phyloP scores from a whole-genome alignment of 805 yeast genomes.

The Alloascoidea hylecoeti region DNA sequence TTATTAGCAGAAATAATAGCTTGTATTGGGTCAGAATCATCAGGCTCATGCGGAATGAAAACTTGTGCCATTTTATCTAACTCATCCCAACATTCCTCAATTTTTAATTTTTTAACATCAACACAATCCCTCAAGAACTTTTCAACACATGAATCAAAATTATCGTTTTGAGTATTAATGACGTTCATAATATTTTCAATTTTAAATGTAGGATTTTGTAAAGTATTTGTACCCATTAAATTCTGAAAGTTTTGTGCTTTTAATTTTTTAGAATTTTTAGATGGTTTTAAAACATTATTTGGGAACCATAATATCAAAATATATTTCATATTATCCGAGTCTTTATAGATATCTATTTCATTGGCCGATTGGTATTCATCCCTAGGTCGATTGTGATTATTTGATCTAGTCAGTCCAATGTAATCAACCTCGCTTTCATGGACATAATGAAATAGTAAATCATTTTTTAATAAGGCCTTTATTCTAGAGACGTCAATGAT shows the following conservation, averaged over 20 bases:
- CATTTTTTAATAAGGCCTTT: slow-evolving; percentile 48
- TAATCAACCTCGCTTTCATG: slow-evolving; percentile 55
- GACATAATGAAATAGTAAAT: slow-evolving; percentile 57
- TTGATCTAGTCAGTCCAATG: no score
- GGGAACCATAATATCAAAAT: not conserved
- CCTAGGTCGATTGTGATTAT: no score
- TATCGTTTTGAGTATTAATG: slow-evolving; percentile 40
- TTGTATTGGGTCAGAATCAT: no score
- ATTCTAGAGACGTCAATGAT: slow-evolving; percentile 51
- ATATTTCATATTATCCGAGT: not conserved
- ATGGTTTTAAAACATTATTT: not conserved
- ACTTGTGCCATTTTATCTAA: no score
- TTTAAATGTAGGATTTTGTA: slow-evolving; percentile 29
- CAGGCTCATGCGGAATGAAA: no score
- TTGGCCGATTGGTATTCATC: not conserved
- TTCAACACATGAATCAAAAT: slow-evolving; percentile 29
- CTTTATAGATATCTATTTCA: not conserved
- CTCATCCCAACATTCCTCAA: no score
- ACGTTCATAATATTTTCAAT: slow-evolving; percentile 44
- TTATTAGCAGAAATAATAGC: no score
- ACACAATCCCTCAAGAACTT: slow-evolving; percentile 21
- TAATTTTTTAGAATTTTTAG: not conserved
- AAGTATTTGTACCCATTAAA: not conserved
- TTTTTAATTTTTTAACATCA: no score
- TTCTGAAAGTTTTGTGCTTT: not conserved